Evolutionary conservation across 1,284 basidiomycete species (phyloP).

Genomic region (Trametes sp.): DNA sequence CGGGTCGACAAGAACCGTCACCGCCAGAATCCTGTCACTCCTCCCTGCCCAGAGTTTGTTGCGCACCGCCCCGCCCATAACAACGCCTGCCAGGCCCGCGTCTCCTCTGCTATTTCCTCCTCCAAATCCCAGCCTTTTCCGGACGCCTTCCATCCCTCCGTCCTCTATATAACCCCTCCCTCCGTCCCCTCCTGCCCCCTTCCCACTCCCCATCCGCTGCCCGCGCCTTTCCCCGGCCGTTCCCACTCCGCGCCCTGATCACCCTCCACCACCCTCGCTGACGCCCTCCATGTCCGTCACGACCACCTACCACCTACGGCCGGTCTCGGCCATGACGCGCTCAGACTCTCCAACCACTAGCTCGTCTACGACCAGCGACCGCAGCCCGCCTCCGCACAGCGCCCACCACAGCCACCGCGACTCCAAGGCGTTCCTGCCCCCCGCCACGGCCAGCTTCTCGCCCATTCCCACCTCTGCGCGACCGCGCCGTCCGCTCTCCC

Average conservation of each 20-base stretch:
- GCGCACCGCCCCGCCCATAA: conserved; percentile 27
- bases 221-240: conserved; percentile 23
- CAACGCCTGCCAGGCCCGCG: conserved; percentile 19
- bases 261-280: background rate
- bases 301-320: conserved; percentile 38
- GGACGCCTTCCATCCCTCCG: conserved; percentile 23
- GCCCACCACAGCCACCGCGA: conserved; percentile 19
- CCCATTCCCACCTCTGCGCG: conserved; percentile 30
- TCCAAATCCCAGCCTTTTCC: conserved; percentile 23
- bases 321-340: conserved; percentile 34
- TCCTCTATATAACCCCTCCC: conserved; percentile 32
- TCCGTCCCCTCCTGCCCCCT: conserved; percentile 21
- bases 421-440: conserved; percentile 24
- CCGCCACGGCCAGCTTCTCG: conserved; percentile 27
- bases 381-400: conserved; percentile 34
- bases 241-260: conserved; percentile 15
- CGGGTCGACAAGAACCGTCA: background rate
- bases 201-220: conserved; percentile 24
- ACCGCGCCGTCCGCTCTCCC: conserved; percentile 38
- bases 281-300: conserved; percentile 23
- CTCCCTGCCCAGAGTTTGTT: conserved; percentile 16
- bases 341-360: conserved; percentile 37
- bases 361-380: conserved; percentile 40
- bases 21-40: background rate
- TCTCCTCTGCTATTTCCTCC: conserved; percentile 15